A percentile compares a stretch with the other conserved stretches of the same genome.
phyloP scores from a whole-genome alignment of 805 yeast genomes.

The Yarrowia sp. region DNA sequence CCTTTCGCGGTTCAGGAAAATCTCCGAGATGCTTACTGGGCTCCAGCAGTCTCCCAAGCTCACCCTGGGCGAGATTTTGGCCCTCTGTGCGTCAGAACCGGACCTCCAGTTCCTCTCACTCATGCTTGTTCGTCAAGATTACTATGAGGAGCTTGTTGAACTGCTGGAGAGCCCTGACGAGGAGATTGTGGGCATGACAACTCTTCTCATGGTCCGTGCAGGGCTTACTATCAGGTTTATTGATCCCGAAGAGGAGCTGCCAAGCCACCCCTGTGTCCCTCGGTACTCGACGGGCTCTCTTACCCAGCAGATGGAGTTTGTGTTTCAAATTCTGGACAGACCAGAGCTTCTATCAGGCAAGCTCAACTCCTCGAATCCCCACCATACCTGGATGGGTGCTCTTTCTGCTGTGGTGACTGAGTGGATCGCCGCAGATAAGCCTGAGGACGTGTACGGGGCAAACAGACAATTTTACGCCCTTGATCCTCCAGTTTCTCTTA shows the following conservation, averaged over 20 bases:
- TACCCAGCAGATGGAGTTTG: constrained; percentile 1
- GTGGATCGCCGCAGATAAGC: background rate
- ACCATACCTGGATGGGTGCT: constrained; percentile 22
- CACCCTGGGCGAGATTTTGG: background rate
- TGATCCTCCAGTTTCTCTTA: background rate
- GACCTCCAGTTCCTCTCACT: background rate
- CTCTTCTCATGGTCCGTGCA: background rate
- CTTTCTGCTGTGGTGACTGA: background rate
- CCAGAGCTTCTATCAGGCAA: background rate
- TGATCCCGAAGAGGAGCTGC: background rate
- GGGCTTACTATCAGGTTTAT: background rate
- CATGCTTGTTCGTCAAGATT: constrained; percentile 2
- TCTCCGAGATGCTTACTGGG: background rate
- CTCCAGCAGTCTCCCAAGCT: background rate
- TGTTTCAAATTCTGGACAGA: background rate
- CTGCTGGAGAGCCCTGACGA: background rate
- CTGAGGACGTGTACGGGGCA: background rate
- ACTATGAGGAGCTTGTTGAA: background rate
- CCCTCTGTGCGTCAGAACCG: background rate
- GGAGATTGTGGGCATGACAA: background rate
- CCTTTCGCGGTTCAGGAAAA: background rate
- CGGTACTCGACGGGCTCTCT: background rate
- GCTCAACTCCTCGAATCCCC: background rate
- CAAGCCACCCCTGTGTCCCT: constrained; percentile 6
- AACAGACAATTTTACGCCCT: background rate